Evolutionary conservation across 495 filamentous ascomycete genomes (phyloP).

Genomic region (Choiromyces venosus): DNA sequence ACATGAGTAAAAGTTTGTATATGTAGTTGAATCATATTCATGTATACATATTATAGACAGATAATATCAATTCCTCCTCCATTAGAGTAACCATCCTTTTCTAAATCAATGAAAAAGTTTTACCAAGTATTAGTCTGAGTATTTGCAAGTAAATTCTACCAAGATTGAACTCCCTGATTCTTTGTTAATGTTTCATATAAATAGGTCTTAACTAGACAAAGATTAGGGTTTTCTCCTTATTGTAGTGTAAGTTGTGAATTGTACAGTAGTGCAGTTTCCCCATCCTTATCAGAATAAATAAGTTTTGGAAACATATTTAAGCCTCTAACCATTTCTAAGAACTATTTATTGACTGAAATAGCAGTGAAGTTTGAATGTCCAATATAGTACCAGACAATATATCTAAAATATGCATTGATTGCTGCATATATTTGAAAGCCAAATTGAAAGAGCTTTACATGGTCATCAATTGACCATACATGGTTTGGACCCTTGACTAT

Average conservation of each 20-base stretch:
- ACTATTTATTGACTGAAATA: conserved; percentile 8
- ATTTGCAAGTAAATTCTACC: conserved; percentile 12
- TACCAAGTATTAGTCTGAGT: too few relatives aligned
- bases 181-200: conserved; percentile 10
- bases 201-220: background rate
- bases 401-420: conserved; percentile 11
- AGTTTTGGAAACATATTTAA: background rate
- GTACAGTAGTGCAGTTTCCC: background rate
- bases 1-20: too few relatives aligned
- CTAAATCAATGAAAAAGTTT: too few relatives aligned
- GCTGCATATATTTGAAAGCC: conserved; percentile 15
- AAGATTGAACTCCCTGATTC: conserved; percentile 8
- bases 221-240: background rate
- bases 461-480: conserved; percentile 16
- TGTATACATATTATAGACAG: too few relatives aligned
- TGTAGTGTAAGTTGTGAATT: conserved; percentile 1
- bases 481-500: background rate
- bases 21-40: too few relatives aligned
- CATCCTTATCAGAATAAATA: background rate
- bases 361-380: background rate
- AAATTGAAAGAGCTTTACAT: conserved; percentile 7
- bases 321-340: background rate
- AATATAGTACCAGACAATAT: conserved; percentile 9
- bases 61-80: too few relatives aligned
- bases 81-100: too few relatives aligned